Conservation (phyloP, 176 grass and related monocot species). For the Juncus effusus region DNA sequence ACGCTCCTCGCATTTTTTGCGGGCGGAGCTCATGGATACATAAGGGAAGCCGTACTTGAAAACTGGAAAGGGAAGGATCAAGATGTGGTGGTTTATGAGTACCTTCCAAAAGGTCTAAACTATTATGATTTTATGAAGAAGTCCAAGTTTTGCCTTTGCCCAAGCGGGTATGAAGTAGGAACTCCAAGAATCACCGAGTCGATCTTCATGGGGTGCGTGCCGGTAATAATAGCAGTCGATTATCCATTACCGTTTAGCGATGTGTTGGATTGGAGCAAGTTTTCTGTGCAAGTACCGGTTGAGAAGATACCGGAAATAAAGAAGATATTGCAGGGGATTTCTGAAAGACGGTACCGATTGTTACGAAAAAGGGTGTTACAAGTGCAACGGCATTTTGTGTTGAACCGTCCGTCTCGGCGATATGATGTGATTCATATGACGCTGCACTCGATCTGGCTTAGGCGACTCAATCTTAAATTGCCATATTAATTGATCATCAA, state of each 20-base stretch:
- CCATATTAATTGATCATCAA: slow-evolving; percentile 39
- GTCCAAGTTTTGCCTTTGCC: slow-evolving; percentile 82
- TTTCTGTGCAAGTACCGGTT: slow-evolving; percentile 57
- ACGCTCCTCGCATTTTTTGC: slow-evolving; percentile 81
- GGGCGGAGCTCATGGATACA: slow-evolving; percentile 55
- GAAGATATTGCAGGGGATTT: slow-evolving; percentile 43
- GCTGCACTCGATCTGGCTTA: slow-evolving; percentile 87
- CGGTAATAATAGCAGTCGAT: slow-evolving; percentile 61
- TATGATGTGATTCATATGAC: slow-evolving; percentile 85
- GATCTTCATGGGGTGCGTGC: slow-evolving; percentile 63
- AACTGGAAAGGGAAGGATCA: slow-evolving; percentile 53
- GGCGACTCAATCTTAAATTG: slow-evolving; percentile 69
- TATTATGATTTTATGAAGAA: slow-evolving; percentile 56
- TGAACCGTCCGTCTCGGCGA: slow-evolving; percentile 53
- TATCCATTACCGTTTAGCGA: slow-evolving; percentile 74
- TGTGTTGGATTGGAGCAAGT: slow-evolving; percentile 82
- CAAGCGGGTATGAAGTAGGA: slow-evolving; percentile 82
- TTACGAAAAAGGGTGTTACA: slow-evolving; percentile 51
- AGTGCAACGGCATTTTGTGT: slow-evolving; percentile 66
- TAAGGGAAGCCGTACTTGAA: slow-evolving; percentile 42
- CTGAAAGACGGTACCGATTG: slow-evolving; percentile 58
- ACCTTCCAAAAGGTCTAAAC: slow-evolving; percentile 55
- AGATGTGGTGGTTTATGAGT: slow-evolving; percentile 56
- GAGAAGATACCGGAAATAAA: slow-evolving; percentile 76
- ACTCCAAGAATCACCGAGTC: slow-evolving; percentile 79